Conservation (phyloP, 768 basidiomycete genomes). For the Paxillus ammoniavirescens region DNA sequence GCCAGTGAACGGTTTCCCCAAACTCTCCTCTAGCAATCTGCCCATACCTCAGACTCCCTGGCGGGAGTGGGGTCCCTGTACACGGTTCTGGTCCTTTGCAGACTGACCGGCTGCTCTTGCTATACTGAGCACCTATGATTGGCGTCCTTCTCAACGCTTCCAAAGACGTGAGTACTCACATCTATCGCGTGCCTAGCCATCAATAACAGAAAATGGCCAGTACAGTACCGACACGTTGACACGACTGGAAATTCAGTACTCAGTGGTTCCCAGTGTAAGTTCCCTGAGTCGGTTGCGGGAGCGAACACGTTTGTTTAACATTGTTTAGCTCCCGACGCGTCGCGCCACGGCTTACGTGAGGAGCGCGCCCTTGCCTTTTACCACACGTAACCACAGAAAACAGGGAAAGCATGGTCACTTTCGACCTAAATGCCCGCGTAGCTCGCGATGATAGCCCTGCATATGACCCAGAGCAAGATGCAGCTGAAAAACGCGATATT, state of each 20-base stretch:
- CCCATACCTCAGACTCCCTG: conserved; percentile 68
- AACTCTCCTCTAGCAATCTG: conserved; percentile 40
- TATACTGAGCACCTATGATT: conserved; percentile 50
- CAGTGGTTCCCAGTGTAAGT: background rate
- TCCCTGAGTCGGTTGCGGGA: background rate
- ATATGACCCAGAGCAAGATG: conserved; percentile 86
- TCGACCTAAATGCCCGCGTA: conserved; percentile 6
- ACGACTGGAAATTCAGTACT: too few relatives aligned
- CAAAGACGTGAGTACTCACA: conserved; percentile 14
- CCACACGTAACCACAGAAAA: background rate
- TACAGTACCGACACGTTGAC: background rate
- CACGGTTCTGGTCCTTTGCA: conserved; percentile 68
- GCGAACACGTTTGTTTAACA: conserved; percentile 13
- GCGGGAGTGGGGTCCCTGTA: conserved; percentile 48
- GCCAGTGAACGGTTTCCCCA: conserved; percentile 71
- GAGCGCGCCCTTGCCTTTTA: conserved; percentile 1
- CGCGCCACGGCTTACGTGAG: conserved; percentile 22
- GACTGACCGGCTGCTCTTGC: conserved; percentile 64
- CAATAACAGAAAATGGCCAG: background rate
- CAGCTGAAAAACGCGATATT: conserved; percentile 72
- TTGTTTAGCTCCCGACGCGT: conserved; percentile 22
- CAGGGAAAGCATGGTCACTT: conserved; percentile 26
- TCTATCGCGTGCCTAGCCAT: conserved; percentile 32
- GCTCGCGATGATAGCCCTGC: conserved; percentile 34
- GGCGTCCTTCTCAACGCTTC: background rate